A percentile compares a stretch with the other conserved stretches of the same genome.
These are phyloP conservation scores for Lentithecium fluviatile DNA, from an alignment of 495 filamentous ascomycete genomes.

Conservation along the genomic window DNA sequence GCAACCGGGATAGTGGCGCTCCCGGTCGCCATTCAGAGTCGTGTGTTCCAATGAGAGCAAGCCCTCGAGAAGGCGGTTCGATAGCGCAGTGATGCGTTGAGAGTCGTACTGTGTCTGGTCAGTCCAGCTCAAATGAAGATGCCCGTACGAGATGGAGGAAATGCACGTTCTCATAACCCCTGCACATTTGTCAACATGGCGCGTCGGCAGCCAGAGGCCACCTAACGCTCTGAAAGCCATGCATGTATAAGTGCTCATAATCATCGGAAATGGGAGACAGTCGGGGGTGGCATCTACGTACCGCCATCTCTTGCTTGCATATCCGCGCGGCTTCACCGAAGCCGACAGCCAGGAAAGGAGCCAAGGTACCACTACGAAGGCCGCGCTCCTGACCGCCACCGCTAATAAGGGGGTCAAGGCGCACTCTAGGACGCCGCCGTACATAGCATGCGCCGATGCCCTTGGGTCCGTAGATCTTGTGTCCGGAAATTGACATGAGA, in stretches of 20 bases:
- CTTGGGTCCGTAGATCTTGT: conserved; percentile 98
- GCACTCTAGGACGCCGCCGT: conserved; percentile 83
- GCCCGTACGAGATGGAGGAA: neutral
- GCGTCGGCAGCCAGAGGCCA: conserved; percentile 43
- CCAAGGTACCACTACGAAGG: conserved; percentile 87
- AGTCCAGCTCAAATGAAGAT: conserved; percentile 31
- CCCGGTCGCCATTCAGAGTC: conserved; percentile 78
- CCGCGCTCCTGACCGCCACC: conserved; percentile 96
- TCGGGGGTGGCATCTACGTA: conserved; percentile 52
- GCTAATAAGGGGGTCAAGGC: conserved; percentile 92
- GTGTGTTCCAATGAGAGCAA: conserved; percentile 90
- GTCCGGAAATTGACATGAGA: conserved; percentile 97
- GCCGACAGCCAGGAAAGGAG: conserved; percentile 83
- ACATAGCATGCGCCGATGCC: conserved; percentile 96
- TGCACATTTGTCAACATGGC: conserved; percentile 55
- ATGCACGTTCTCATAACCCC: conserved; percentile 49
- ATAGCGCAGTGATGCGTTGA: conserved; percentile 75
- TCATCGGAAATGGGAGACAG: conserved; percentile 45
- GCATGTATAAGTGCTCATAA: conserved; percentile 70
- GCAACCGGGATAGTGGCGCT: conserved; percentile 88
- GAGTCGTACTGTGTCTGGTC: conserved; percentile 75
- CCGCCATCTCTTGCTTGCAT: conserved; percentile 80
- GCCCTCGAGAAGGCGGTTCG: conserved; percentile 75
- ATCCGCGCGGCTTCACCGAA: conserved; percentile 95
- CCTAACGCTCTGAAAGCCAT: conserved; percentile 56